A percentile compares a stretch with the other conserved stretches of the same genome.
phyloP scores from a whole-genome alignment of 352 stramenopile genomes.

The Phytophthora agathidicida region DNA sequence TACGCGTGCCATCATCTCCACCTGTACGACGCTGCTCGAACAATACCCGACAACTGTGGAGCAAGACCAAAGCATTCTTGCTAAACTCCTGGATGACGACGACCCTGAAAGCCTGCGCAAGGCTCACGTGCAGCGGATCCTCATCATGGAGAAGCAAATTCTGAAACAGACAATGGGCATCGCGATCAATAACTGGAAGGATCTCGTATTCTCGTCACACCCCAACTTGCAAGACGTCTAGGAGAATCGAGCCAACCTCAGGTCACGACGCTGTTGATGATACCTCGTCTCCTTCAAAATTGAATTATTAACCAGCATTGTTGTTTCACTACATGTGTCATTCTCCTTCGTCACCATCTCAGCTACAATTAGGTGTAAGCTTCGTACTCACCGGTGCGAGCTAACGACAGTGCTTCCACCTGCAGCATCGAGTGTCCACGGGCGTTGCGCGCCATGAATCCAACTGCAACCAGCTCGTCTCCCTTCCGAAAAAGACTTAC shows the following conservation, averaged over 20 bases:
- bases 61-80: constrained; percentile 29
- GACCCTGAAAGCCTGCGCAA: constrained; percentile 16
- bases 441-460: constrained; percentile 42
- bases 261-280: not conserved
- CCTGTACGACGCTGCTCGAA: constrained; percentile 43
- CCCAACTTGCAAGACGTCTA: constrained; percentile 48
- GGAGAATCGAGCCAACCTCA: not conserved
- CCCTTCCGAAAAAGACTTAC: constrained; percentile 42
- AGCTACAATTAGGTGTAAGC: constrained; percentile 32
- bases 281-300: not conserved
- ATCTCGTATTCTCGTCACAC: constrained; percentile 50
- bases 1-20: constrained; percentile 46
- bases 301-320: not conserved
- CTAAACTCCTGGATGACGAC: constrained; percentile 6
- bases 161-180: constrained; percentile 56
- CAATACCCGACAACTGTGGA: constrained; percentile 47
- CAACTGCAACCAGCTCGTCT: constrained; percentile 44
- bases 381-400: constrained; percentile 41
- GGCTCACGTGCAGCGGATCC: constrained; percentile 44
- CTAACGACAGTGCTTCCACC: constrained; percentile 40
- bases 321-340: too few species aligned
- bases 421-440: constrained; percentile 51
- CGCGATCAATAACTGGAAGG: constrained; percentile 49
- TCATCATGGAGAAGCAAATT: constrained; percentile 70
- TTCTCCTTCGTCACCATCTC: not conserved